Evolutionary conservation across 805 yeast genomes (phyloP).

Genomic region (Pichia ethanolica): DNA sequence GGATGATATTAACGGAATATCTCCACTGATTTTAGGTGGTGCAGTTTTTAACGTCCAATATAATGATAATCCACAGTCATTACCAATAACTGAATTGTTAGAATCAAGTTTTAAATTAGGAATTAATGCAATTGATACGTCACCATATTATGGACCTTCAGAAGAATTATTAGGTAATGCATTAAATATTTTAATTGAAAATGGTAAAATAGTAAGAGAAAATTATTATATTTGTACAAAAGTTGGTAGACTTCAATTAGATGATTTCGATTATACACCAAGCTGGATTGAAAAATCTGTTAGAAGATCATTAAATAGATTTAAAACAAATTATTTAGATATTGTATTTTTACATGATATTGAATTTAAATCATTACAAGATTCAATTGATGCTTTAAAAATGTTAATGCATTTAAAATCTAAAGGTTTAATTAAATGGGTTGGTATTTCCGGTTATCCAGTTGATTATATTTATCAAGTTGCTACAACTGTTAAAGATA

Average conservation of each 20-base stretch:
- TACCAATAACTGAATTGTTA: conserved; percentile 55
- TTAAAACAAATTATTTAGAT: conserved; percentile 65
- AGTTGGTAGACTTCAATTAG: conserved; percentile 66
- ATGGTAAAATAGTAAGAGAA: conserved; percentile 45
- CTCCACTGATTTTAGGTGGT: conserved; percentile 75
- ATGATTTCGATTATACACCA: conserved; percentile 70
- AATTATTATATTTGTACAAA: conserved; percentile 70
- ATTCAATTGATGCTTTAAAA: conserved; percentile 54
- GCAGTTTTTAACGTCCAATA: conserved; percentile 82
- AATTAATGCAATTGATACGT: conserved; percentile 74
- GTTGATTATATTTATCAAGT: conserved; percentile 55
- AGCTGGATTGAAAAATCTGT: conserved; percentile 56
- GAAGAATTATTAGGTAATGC: conserved; percentile 70
- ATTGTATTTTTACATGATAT: conserved; percentile 83
- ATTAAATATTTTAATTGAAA: conserved; percentile 30
- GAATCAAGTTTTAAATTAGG: conserved; percentile 58
- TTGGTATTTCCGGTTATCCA: conserved; percentile 88
- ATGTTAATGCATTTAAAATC: conserved; percentile 53
- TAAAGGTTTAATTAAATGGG: conserved; percentile 52
- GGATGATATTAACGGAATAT: conserved; percentile 28
- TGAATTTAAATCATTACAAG: conserved; percentile 59
- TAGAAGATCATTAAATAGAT: conserved; percentile 55
- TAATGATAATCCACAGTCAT: conserved; percentile 53
- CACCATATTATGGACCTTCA: conserved; percentile 90
- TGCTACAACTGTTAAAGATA: conserved; percentile 32